These are phyloP conservation scores for Coelastrella sp. DNA, from an alignment of 139 green algal species.

Conservation along the genomic window DNA sequence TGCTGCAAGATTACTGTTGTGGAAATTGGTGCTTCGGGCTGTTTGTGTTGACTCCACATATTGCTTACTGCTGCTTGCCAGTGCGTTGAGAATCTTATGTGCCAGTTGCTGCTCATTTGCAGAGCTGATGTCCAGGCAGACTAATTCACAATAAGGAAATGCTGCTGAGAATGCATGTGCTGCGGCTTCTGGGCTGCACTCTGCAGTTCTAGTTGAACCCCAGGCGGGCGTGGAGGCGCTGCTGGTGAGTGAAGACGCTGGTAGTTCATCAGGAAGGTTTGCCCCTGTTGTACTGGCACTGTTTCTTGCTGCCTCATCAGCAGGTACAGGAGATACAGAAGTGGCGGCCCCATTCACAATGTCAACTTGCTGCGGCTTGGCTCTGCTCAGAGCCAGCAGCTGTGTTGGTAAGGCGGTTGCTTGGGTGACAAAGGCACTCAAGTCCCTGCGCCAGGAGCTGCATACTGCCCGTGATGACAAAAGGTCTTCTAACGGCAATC, in stretches of 20 bases:
- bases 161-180: constrained; percentile 9
- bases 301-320: neutral
- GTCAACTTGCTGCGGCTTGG: neutral
- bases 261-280: no score
- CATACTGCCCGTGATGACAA: neutral
- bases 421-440: neutral
- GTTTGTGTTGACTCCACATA: neutral
- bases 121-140: neutral
- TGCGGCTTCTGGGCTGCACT: neutral
- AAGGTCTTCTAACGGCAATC: neutral
- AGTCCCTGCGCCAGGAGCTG: neutral
- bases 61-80: constrained; percentile 8
- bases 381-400: constrained; percentile 6
- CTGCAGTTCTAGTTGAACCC: neutral
- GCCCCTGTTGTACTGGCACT: no score
- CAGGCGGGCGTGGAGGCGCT: no score
- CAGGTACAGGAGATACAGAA: neutral
- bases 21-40: neutral
- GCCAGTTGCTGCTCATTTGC: constrained; percentile 3
- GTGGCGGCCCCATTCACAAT: neutral
- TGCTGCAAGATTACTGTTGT: neutral
- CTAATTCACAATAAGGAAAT: constrained; percentile 3
- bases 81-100: neutral
- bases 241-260: no score
- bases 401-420: constrained; percentile 8